Evolutionary conservation across 805 yeast species (phyloP), one percentile per base, ranked within the genome.

Genomic region (Hanseniaspora meyeri): DNA sequence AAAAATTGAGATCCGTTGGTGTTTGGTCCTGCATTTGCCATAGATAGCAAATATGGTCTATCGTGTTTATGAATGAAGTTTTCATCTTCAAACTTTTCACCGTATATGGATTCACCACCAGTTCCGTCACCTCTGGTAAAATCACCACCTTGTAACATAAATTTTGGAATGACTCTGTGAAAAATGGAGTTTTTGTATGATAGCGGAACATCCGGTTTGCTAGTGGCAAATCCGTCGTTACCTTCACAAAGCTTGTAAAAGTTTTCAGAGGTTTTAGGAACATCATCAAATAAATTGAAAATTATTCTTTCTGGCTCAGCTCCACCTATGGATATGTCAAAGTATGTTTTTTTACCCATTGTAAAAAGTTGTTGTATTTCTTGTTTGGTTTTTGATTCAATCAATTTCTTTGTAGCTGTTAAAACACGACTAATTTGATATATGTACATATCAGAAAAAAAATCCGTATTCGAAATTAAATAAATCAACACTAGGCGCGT

Each of bases 11-110:
- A 89, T 58, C 97, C 97, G 76, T 91, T 91, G 76, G 97, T 87
- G 83, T 88, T 87, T 73, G 95, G 95, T 65, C 97, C 97, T 62
- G 97, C 95, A 71, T 91, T 91, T 71, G 97, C 97, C 97, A 91
- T 91, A 61, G 96, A 87, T 70, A 87, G 72, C 73, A 85, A 74
- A 79, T 89, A 78, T 77, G 95, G 82, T 72, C 81, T 77, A 75
- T 76, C 75, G 81, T 91, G 97, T 68, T 72, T 82, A 75, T 76
- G 75, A 68, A 66, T 62, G 68, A 85, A 85, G 79, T 83, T 85
- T 71, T 85, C 95, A 67, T 85, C 95, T 48, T 77, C 77, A 73
- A 85, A 85, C 70, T 78, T 82, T 59, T 78, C 81, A 64, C 91
- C 91, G 72, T 85, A 86, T 74, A 86, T 86, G 59, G 91, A 84